Percentiles rank a stretch among this genome's conserved stretches.
Evolutionary conservation across 306 rosid genomes (phyloP).

Genomic region (Rubus idaeus): DNA sequence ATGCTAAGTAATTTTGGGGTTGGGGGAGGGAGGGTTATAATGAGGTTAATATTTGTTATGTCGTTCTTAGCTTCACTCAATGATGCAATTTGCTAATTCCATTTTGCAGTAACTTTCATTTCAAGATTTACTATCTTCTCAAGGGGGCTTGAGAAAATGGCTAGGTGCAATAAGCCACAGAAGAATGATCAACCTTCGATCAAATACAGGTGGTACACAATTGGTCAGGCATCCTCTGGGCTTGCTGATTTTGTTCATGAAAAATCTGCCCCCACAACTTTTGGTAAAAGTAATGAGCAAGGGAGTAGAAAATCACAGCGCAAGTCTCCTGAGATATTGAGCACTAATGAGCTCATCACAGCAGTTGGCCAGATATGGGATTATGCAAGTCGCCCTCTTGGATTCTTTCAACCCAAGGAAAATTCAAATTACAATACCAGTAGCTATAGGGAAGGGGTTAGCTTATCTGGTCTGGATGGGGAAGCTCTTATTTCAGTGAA

Average conservation of each 20-base stretch:
- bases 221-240: conserved; percentile 35
- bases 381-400: conserved; percentile 66
- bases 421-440: conserved; percentile 32
- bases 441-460: conserved; percentile 32
- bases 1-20: neutral
- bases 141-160: conserved; percentile 49
- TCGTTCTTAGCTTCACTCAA: conserved; percentile 18
- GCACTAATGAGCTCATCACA: conserved; percentile 58
- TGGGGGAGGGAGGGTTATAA: neutral
- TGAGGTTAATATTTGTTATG: neutral
- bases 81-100: conserved; percentile 28
- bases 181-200: conserved; percentile 54
- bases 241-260: conserved; percentile 41
- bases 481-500: conserved; percentile 36
- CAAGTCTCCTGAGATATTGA: conserved; percentile 51
- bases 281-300: conserved; percentile 34
- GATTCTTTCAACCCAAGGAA: conserved; percentile 37
- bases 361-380: conserved; percentile 67
- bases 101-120: conserved; percentile 38
- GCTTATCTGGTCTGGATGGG: conserved; percentile 32
- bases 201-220: conserved; percentile 48
- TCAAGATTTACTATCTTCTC: conserved; percentile 34
- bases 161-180: conserved; percentile 39
- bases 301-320: conserved; percentile 28
- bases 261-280: conserved; percentile 35